Base-by-base conservation (phyloP, 2,329 filamentous ascomycete species). In the Eutypa lata region DNA sequence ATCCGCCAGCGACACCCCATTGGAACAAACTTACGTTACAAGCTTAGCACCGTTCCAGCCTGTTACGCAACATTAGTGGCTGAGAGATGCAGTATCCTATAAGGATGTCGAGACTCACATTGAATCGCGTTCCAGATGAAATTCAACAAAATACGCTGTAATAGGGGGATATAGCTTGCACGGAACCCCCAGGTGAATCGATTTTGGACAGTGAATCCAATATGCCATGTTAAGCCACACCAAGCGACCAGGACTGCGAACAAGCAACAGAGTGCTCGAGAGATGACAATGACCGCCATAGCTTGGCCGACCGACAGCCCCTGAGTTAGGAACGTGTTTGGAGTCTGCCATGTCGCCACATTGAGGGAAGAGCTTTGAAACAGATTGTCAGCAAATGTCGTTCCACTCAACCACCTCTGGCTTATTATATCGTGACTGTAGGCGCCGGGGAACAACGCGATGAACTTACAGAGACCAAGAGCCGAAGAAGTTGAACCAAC, bases 41-140 rank as follows among this genome's bases (percentile, higher is more conserved):
- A 67, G 58, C 33, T 61, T 59, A 2, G 64, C 65, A 22, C 67
- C 67, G 48, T 67, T 68, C 66, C 66, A 69, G 54, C 57, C 46
- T 61, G 52, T 3, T 52, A 38, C 21, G 48, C 10, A 48, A 40
- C 3, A 6, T 48, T 26, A 43, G 22, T 35, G 24, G 4, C 7
- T 26, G 6, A 8, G 18, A n/a, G 21, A n/a, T 26, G 22, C 31
- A n/a, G 45, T 8, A 19, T 33, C 1, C 37, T 0, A 24, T 14
- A 21, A 2, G 14, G 16, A 16, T 19, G 14, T 3, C 3, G 4
- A 24, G 1, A 10, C 53, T 48, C 47, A 57, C 71, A 76, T 57
- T 77, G 74, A 1, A 76, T 63, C 7, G 74, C 71, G 33, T 68
- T 73, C 75, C 76, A 79, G 26, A 78, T 76, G 49, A 78, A 77